Evolutionary conservation across 768 basidiomycete genomes (phyloP).

Genomic region (Suillus luteus): DNA sequence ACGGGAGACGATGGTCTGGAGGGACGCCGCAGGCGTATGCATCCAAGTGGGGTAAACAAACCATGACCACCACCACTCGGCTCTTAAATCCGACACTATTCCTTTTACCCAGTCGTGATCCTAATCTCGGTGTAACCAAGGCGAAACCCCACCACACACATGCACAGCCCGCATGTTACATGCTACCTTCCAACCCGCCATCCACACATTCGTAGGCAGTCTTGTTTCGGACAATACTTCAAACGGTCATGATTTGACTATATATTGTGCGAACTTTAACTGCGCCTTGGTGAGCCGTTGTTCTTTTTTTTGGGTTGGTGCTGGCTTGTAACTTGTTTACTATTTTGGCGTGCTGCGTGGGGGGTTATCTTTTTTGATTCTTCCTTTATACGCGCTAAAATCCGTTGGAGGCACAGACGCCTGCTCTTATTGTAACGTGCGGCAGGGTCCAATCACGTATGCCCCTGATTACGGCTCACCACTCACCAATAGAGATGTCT

Average conservation of each 20-base stretch:
- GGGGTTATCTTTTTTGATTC: background rate
- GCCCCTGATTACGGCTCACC: background rate
- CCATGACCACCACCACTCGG: background rate
- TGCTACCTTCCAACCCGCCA: background rate
- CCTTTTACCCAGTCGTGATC: background rate
- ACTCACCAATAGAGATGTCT: background rate
- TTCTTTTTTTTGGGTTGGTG: no score
- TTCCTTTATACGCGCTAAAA: background rate
- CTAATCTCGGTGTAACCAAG: conserved; percentile 6
- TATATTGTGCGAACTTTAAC: background rate
- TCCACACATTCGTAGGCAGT: background rate
- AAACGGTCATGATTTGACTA: background rate
- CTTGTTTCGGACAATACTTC: background rate
- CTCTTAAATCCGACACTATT: background rate
- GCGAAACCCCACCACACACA: no score
- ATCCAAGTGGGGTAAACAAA: background rate
- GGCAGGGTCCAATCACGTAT: conserved; percentile 1
- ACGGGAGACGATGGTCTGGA: background rate
- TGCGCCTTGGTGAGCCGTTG: background rate
- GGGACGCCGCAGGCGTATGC: background rate
- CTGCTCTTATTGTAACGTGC: background rate
- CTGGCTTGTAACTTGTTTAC: background rate
- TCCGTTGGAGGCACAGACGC: background rate
- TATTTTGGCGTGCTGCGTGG: background rate
- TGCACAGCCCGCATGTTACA: no score